Base-by-base conservation (phyloP, 257 asterid species). In the Ehretia macrophylla region DNA sequence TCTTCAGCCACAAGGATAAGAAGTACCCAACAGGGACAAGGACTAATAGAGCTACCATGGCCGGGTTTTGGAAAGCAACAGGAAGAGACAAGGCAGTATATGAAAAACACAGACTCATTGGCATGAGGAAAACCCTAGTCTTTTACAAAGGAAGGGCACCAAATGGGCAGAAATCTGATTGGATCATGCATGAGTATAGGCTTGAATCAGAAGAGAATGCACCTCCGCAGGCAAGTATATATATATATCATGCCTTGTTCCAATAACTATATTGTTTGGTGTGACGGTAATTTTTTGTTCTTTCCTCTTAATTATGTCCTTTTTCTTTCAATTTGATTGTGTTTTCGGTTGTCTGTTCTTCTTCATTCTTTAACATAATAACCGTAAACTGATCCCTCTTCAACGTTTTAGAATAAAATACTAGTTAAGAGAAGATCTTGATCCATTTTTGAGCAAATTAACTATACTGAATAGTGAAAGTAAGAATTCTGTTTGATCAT, bases 61-160 rank as follows among this genome's bases (percentile, higher is more conserved):
- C 88, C 0, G 93, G 93, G n/a, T 84, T 84, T 47, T 84, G 93
- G 93, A 81, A 84, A 72, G 93, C 89, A 1, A 84, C 93, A 3
- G 93, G 93, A 10, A 65, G 93, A 57, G 93, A 84, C 60, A 84
- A 84, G 71, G 85, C 84, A 0, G 81, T 84, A 1, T 79, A 75
- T 44, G 79, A 79, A 55, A 75, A 71, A 58, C 35, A 76, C 1
- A 81, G 72, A 17, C 78, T 84, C 46, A 84, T 84, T 9, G 93
- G 93, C 5, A 84, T 84, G 93, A 77, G 93, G 69, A 84, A 84
- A 79, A 84, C 93, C 56, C 86, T 84, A 5, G 93, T 84, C 10
- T 84, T 84, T 71, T 84, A 84, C 69, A 81, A 72, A 83, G 93
- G 93, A 5, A 67, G 93, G 55, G 93, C 93, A 13, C 93, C 93